Base-by-base conservation (phyloP, 306 rosid genomes). In the Mimosa pudica region DNA sequence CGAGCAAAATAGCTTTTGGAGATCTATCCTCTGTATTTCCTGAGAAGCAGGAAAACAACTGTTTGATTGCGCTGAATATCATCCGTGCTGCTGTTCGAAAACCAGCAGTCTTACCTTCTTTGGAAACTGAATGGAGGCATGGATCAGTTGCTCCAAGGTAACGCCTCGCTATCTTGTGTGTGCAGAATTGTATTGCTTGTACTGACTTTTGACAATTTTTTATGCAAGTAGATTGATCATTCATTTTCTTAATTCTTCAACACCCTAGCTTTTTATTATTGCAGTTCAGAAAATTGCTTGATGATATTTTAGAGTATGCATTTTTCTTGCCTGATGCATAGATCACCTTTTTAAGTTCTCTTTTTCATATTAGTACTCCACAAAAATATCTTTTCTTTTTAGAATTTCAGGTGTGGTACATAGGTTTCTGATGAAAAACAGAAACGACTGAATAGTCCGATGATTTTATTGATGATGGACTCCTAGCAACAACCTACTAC, bases 111-210 rank as follows among this genome's bases (percentile, higher is more conserved):
- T 86, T 94, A n/a, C 93, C 93, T 70, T 94, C 97, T 70, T 71
- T 94, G 84, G 98, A 94, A 90, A 89, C 92, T 66, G 98, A 94
- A 79, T 94, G 98, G 98, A 90, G 94, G 84, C 90, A 83, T 82
- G 97, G 96, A 77, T 87, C 90, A 17, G 96, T 92, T 69, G 87
- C 94, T 82, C 92, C 98, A 57, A 94, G 98, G 98, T 94, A 89
- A 85, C 85, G 71, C 49, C 12, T 70, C 44, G 64, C 36, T 61
- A 42, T 54, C 45, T n/a, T 80, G 57, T 55, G 75, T 71, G 46
- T 35, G 78, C 70, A 51, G 17, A 54, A 13, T 16, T 68, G 14
- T 72, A 16, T 73, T 46, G 47, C 71, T 73, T 68, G 47, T 17
- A 38, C 54, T 38, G 32, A 61, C 44, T 66, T 33, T 67, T 84